A percentile compares a stretch with the other conserved stretches of the same genome.
These are phyloP conservation scores for Blastobotrys niveus DNA, from an alignment of 1,139 yeast genomes.

Conservation along the genomic window DNA sequence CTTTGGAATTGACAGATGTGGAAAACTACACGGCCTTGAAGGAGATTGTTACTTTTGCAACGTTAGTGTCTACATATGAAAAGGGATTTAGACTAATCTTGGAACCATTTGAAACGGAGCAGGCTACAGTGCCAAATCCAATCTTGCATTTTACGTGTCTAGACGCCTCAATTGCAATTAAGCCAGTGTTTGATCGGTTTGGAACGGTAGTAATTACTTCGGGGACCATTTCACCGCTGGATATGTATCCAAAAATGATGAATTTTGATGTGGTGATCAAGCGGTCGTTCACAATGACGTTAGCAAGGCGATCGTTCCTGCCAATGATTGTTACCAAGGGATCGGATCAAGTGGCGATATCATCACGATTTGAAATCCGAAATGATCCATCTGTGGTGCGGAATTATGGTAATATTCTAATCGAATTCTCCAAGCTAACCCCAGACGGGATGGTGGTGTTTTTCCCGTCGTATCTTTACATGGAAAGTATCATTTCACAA, in stretches of 20 bases:
- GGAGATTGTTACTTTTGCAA: constrained; percentile 95
- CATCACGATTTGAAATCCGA: constrained; percentile 92
- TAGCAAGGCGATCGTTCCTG: constrained; percentile 83
- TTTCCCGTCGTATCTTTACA: constrained; percentile 92
- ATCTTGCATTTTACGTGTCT: constrained; percentile 89
- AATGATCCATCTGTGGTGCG: constrained; percentile 97
- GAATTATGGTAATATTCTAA: constrained; percentile 85
- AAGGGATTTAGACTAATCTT: constrained; percentile 84
- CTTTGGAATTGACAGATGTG: constrained; percentile 78
- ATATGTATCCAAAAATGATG: constrained; percentile 97
- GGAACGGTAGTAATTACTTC: constrained; percentile 93
- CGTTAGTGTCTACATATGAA: constrained; percentile 90
- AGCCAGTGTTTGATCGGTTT: constrained; percentile 91
- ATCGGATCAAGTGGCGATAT: constrained; percentile 93
- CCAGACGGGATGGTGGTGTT: constrained; percentile 98
- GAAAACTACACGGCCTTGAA: constrained; percentile 91
- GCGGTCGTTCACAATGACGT: constrained; percentile 92
- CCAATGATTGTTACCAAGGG: constrained; percentile 97
- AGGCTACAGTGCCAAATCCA: constrained; percentile 97
- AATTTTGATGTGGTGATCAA: constrained; percentile 92
- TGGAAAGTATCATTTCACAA: constrained; percentile 96
- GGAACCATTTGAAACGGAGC: constrained; percentile 96
- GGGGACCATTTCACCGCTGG: constrained; percentile 96
- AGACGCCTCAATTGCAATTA: constrained; percentile 96
- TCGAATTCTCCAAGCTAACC: constrained; percentile 89